Evolutionary conservation across 2,329 filamentous ascomycete genomes (phyloP), one percentile per base, ranked within the genome.

Genomic region (Graphilbum ipis-grandicollis): DNA sequence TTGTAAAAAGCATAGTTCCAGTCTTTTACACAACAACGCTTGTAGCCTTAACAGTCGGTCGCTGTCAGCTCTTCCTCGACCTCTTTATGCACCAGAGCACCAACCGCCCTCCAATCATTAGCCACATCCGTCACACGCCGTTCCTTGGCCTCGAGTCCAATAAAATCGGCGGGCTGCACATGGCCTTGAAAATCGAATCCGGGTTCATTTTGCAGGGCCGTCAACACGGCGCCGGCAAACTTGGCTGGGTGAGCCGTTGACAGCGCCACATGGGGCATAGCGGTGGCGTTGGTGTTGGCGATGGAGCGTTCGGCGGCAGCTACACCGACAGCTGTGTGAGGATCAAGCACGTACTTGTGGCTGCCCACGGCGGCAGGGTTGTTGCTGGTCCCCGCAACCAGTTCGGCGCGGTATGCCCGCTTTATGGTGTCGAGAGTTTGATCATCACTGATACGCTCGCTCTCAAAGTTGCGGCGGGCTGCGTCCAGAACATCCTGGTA

Each of bases 181-280:
- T 78, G 71, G 43, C 66, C 56, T 30, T 71, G 64, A 52, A 93
- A 93, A 47, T 73, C 67, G 48, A 92, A 94, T 1, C 68, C 75
- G n/a, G 67, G 55, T 51, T 81, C 66, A 9, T 69, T 69, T 44
- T 74, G 68, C 41, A 96, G 63, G 0, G 88, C 85, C 34, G 79
- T 55, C 47, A 86, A 79, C 2, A 98, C 88, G 0, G 86, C 86
- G 23, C 73, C 72, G 0, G 79, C 75, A 51, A 98, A 98, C 57
- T 98, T 98, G 43, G 88, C 90, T 0, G 90, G 88, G 56, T 98
- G 90, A 3, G 90, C 90, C 2, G 90, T 98, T 2, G 86, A 82
- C 3, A 98, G 71, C 1, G 84, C 76, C 49, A 98, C 79, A 54
- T 93, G 80, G n/a, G 57, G 64, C 36, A 76, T 59, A 14, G 61